Evolutionary conservation across 208 protist genomes (phyloP), one percentile per base, ranked within the genome.

Genomic region (Leishmania aethiopica): DNA sequence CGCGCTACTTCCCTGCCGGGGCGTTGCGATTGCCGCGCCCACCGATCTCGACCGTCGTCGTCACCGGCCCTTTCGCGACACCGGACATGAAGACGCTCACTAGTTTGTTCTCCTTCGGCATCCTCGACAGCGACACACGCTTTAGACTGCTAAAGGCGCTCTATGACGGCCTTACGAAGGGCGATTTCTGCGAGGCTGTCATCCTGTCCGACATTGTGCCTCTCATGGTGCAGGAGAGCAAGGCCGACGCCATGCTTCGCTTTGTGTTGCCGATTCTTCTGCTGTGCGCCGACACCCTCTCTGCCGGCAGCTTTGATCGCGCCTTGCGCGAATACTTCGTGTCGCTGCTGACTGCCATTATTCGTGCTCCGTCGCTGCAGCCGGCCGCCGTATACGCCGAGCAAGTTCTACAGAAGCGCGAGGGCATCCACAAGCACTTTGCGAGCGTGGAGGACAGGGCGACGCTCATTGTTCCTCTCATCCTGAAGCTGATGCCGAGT

Each of bases 261-360:
- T 94, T 88, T 74, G 78, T 86, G 47, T 80, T 93, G 47, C 91
- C 89, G 4, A 87, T 95, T 76, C 74, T 93, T 22, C 75, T 95
- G 17, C 83, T 88, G 60, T 92, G 86, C 59, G 73, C 71, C 55
- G 55, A 47, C 5, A 72, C 66, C 40, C 3, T 95, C 17, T 87
- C 78, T 37, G 55, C 37, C 15, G 76, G 40, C 25, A 84, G 57
- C 67, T 92, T 95, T 81, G 28, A 73, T 28, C 55, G 55, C 8
- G 2, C 81, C 17, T 47, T 94, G 79, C 82, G 86, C 6, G 84
- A 88, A 35, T 92, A 83, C 82, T 90, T 94, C 25, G 74, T 80
- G 1, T 80, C 75, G 5, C 78, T 92, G 53, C 67, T 94, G 19
- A 70, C 57, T 22, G 82, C 69, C 70, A 79, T 94, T 17, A 88